Conservation (phyloP, 176 grass and related monocot genomes). For the Alloteropsis semialata region DNA sequence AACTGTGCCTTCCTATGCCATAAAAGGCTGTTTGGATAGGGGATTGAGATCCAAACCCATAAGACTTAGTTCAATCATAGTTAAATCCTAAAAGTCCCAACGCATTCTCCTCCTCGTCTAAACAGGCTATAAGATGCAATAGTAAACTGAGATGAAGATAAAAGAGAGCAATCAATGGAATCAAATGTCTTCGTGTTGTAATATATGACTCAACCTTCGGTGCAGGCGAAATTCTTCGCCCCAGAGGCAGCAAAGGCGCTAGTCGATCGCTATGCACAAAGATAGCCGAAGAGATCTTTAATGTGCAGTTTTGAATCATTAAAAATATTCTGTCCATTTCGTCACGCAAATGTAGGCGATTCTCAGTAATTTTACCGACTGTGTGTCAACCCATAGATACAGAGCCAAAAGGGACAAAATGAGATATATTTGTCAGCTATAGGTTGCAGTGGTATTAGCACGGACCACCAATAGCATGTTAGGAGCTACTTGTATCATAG, state of each 20-base stretch:
- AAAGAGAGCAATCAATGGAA: not conserved
- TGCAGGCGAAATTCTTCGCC: constrained; percentile 88
- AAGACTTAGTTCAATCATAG: not conserved
- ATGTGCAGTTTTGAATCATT: not conserved
- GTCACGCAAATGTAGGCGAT: not conserved
- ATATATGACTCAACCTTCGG: constrained; percentile 18
- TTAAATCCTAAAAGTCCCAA: not conserved
- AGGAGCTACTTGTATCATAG: not conserved
- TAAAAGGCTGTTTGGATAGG: not conserved
- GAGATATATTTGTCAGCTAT: not conserved
- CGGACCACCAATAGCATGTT: not conserved
- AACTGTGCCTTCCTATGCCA: not conserved
- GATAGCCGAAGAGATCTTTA: not conserved
- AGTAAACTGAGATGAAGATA: constrained; percentile 7
- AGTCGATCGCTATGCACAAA: constrained; percentile 80
- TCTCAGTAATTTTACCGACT: not conserved
- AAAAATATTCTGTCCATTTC: not conserved
- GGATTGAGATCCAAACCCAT: not conserved
- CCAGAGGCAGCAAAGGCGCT: constrained; percentile 73
- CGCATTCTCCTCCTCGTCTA: not conserved
- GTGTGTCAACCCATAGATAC: not conserved
- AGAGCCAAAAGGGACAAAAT: not conserved
- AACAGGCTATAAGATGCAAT: not conserved
- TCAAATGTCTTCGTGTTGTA: not conserved
- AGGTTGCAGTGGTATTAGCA: not conserved